Conservation (phyloP, 73 alveolate species). For the Symbiodinium natans region DNA sequence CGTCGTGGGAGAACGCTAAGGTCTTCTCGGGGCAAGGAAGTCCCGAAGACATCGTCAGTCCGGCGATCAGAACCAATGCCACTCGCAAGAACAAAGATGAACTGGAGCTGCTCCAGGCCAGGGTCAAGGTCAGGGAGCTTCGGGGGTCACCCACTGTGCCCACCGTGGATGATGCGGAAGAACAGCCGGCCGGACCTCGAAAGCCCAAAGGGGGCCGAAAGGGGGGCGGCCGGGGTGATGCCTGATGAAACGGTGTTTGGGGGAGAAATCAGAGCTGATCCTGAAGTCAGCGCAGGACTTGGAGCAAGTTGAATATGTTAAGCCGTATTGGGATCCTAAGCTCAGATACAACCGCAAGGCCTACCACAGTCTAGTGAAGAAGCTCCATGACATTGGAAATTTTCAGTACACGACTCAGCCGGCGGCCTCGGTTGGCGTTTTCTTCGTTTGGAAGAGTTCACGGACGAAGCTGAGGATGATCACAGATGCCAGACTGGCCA, state of each 20-base stretch:
- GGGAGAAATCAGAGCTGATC: not conserved
- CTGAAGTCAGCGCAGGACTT: not conserved
- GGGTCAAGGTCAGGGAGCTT: conserved; percentile 26
- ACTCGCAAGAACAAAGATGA: not conserved
- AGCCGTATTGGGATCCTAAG: conserved; percentile 60
- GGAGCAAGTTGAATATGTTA: not conserved
- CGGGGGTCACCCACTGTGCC: not conserved
- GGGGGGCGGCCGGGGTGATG: conserved; percentile 11
- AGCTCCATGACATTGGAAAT: not conserved
- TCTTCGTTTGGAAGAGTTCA: conserved; percentile 30
- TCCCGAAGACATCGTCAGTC: conserved; percentile 3
- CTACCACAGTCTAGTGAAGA: not conserved
- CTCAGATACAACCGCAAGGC: not conserved
- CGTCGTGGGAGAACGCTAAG: conserved; percentile 38
- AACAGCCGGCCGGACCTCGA: not conserved
- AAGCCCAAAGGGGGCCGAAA: not conserved
- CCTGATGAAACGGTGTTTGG: not conserved
- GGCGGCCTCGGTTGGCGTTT: not conserved
- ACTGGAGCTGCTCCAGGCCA: conserved; percentile 18
- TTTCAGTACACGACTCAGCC: not conserved
- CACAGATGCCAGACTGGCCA: not conserved
- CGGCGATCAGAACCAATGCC: not conserved
- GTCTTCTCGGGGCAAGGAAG: conserved; percentile 13
- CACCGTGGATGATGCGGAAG: not conserved
- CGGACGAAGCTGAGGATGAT: conserved; percentile 13